These are phyloP conservation scores for Cladophialophora yegresii DNA, from an alignment of 2,329 filamentous ascomycete species.

Conservation along the genomic window DNA sequence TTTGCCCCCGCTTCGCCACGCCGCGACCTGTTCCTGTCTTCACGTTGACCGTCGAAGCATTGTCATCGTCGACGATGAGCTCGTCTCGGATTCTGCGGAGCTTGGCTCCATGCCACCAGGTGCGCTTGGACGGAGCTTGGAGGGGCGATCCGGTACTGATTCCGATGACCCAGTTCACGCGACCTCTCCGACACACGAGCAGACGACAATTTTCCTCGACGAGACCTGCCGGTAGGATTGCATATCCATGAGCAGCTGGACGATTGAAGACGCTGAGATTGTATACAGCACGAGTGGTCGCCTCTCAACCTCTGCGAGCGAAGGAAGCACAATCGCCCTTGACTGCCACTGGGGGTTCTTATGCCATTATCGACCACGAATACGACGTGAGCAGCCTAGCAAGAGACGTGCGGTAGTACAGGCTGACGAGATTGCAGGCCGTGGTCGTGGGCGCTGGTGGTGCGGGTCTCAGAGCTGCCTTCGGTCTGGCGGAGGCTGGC, in stretches of 20 bases:
- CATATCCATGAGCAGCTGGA: not conserved
- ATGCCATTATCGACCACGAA: conserved; percentile 79
- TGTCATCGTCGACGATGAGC: conserved; percentile 48
- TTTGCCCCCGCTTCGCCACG: not conserved
- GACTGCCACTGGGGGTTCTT: conserved; percentile 66
- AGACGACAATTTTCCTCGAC: conserved; percentile 84
- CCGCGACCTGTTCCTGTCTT: not conserved
- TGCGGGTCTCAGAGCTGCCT: conserved; percentile 64
- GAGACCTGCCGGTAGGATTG: conserved; percentile 68
- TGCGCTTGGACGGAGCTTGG: conserved; percentile 39
- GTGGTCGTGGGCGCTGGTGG: conserved; percentile 73
- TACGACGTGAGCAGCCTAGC: conserved; percentile 35
- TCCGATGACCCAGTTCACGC: conserved; percentile 58
- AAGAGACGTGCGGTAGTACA: conserved; percentile 12
- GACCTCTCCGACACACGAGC: conserved; percentile 60
- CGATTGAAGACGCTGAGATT: not conserved
- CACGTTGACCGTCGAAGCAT: conserved; percentile 9
- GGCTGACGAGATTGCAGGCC: conserved; percentile 85
- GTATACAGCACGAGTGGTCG: conserved; percentile 74
- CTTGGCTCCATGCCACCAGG: conserved; percentile 53
- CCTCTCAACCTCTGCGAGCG: conserved; percentile 80
- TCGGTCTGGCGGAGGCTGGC: conserved; percentile 64
- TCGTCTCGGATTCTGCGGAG: conserved; percentile 52
- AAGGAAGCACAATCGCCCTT: conserved; percentile 90
- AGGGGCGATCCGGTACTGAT: conserved; percentile 28